These are phyloP conservation scores for Torulaspora gathmanii DNA, from an alignment of 805 yeast species.

Conservation along the genomic window DNA sequence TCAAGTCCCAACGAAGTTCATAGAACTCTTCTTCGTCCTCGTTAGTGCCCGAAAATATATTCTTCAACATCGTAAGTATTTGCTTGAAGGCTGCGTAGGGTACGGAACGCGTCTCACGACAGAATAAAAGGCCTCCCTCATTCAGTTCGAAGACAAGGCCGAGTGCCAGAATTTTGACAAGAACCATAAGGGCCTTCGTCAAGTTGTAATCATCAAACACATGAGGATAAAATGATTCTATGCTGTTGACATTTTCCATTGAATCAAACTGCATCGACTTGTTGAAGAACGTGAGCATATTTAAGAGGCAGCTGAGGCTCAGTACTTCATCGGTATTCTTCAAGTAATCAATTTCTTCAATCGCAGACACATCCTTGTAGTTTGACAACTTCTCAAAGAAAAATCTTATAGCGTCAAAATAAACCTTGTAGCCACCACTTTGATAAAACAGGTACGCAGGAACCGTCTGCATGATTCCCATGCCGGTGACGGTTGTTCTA, in stretches of 20 bases:
- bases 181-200: conserved; percentile 21
- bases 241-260: conserved; percentile 28
- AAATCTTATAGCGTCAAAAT: conserved; percentile 18
- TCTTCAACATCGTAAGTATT: conserved; percentile 42
- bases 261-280: conserved; percentile 40
- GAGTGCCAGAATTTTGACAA: conserved; percentile 23
- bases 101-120: conserved; percentile 26
- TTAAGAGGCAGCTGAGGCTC: conserved; percentile 39
- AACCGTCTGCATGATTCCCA: conserved; percentile 36
- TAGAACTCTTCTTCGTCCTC: conserved; percentile 31
- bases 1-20: conserved; percentile 31
- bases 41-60: conserved; percentile 39
- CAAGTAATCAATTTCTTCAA: conserved; percentile 37
- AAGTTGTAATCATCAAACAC: conserved; percentile 24
- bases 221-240: conserved; percentile 24
- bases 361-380: conserved; percentile 26
- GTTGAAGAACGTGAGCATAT: conserved; percentile 43
- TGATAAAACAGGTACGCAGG: conserved; percentile 49
- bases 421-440: conserved; percentile 42
- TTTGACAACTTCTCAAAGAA: conserved; percentile 26
- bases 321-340: conserved; percentile 39
- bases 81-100: conserved; percentile 44
- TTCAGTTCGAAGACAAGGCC: conserved; percentile 23
- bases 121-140: conserved; percentile 22
- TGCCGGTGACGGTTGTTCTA: conserved; percentile 25